phyloP scores from a whole-genome alignment of 345 rosid genomes.

The Draba incana region DNA sequence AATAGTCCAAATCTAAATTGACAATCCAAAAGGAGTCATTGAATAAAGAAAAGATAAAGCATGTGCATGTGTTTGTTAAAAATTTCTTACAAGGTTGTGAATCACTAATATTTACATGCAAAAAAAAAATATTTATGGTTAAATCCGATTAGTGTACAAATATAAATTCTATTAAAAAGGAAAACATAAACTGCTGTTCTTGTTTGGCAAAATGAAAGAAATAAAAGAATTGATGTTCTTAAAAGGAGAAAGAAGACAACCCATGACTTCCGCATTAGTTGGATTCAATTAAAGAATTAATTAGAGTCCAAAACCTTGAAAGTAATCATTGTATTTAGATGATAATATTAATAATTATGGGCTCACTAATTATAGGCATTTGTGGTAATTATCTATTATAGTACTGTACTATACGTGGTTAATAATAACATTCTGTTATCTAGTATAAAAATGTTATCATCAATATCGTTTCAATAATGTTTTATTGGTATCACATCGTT shows the following conservation, averaged over 20 bases:
- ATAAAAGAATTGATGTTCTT: constrained; percentile 8
- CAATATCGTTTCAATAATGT: constrained; percentile 30
- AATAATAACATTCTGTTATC: constrained; percentile 11
- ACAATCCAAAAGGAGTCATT: neutral
- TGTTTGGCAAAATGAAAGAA: too few species aligned
- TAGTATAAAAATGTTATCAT: constrained; percentile 41
- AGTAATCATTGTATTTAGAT: constrained; percentile 42
- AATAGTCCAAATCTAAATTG: neutral
- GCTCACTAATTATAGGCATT: constrained; percentile 36
- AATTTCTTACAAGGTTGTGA: constrained; percentile 12
- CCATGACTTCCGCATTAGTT: constrained; percentile 45
- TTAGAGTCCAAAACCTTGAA: constrained; percentile 37
- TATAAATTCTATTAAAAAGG: neutral
- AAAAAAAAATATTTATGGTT: neutral
- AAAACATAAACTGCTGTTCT: constrained; percentile 23
- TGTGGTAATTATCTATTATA: constrained; percentile 37
- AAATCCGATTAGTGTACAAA: neutral
- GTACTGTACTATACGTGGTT: constrained; percentile 23
- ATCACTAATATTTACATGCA: constrained; percentile 5
- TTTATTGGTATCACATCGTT: constrained; percentile 36
- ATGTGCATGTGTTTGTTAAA: neutral
- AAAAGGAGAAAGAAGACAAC: constrained; percentile 28
- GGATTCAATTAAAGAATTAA: constrained; percentile 40
- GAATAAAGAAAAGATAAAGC: neutral
- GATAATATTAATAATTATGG: constrained; percentile 42